phyloP scores from a whole-genome alignment of 1,284 basidiomycete species.

The Ustilago crameri region DNA sequence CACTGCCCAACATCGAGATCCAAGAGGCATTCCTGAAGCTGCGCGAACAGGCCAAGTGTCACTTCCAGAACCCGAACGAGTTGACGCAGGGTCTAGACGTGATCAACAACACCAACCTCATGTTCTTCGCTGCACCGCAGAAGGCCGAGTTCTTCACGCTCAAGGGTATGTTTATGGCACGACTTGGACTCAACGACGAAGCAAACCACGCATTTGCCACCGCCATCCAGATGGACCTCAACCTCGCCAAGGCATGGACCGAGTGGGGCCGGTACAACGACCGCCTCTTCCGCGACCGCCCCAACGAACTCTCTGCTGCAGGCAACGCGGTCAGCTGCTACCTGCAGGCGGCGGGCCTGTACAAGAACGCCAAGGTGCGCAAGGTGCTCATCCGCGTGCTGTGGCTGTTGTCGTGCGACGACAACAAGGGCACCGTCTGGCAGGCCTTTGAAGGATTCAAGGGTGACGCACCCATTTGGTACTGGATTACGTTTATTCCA shows the following conservation, averaged over 20 bases:
- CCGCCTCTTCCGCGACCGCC: constrained; percentile 80
- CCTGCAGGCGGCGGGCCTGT: constrained; percentile 93
- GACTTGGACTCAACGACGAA: constrained; percentile 86
- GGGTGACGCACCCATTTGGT: constrained; percentile 96
- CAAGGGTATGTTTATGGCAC: constrained; percentile 98
- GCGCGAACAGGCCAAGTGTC: constrained; percentile 98
- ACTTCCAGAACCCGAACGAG: constrained; percentile 95
- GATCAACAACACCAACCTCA: constrained; percentile 98
- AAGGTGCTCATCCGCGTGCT: constrained; percentile 90
- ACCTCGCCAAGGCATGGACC: constrained; percentile 95
- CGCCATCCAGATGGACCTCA: constrained; percentile 90
- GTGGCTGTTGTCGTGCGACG: constrained; percentile 96
- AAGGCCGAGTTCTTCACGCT: constrained; percentile 99
- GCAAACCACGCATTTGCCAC: constrained; percentile 84
- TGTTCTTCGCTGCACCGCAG: constrained; percentile 94
- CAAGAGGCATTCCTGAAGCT: constrained; percentile 99
- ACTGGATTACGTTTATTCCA: constrained; percentile 97
- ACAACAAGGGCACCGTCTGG: constrained; percentile 79
- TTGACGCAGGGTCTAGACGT: constrained; percentile 93
- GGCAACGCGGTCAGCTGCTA: constrained; percentile 96
- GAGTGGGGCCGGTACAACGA: constrained; percentile 98
- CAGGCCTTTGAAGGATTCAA: constrained; percentile 95
- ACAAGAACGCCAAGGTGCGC: constrained; percentile 93
- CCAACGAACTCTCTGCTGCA: constrained; percentile 71
- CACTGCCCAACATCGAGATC: constrained; percentile 98